Base-by-base conservation (phyloP, 2,329 filamentous ascomycete species). In the Aspergillus aculeatus region DNA sequence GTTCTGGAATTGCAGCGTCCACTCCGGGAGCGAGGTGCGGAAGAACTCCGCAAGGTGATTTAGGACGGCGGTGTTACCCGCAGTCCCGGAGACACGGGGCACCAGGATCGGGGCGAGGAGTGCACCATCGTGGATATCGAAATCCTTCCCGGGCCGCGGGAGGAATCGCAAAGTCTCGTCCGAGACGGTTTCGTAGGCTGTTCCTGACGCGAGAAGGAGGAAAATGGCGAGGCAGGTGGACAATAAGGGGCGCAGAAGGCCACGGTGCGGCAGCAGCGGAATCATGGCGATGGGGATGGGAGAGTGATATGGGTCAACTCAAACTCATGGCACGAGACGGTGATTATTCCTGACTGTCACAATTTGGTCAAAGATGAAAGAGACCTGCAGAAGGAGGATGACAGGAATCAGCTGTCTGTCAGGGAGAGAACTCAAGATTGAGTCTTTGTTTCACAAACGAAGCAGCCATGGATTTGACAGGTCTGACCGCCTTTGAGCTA, bases 21-120 rank as follows among this genome's bases (percentile, higher is more conserved):
- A 99, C 38, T 84, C 79, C 1, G 94, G 92, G 23, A 98, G 84
- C 19, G 87, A 80, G 5, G 80, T 81, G 53, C 77, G 77, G 78
- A 98, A 96, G 83, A 95, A 98, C 73, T 89, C 80, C 69, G 88
- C 84, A 70, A 99, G 92, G 77, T 98, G 94, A 48, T 86, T 82
- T 67, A 95, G 89, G 3, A 90, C 91, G 55, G 83, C 83, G 16
- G 78, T 74, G 14, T 89, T 91, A 29, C 92, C 92, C 1, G 87
- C 82, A 1, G 92, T 96, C 16, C 93, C 95, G 6, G 95, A 91
- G 0, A 99, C 93, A 62, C 95, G 90, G 1, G 95, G 89, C 54
- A 89, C 87, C 56, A 99, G 82, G 68, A 99, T 93, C 1, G 94
- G 95, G 3, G 94, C 84, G 32, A 99, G 85, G 19, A 99, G 83